Evolutionary conservation across 345 rosid species (phyloP).

Genomic region (Lepidium sativum): DNA sequence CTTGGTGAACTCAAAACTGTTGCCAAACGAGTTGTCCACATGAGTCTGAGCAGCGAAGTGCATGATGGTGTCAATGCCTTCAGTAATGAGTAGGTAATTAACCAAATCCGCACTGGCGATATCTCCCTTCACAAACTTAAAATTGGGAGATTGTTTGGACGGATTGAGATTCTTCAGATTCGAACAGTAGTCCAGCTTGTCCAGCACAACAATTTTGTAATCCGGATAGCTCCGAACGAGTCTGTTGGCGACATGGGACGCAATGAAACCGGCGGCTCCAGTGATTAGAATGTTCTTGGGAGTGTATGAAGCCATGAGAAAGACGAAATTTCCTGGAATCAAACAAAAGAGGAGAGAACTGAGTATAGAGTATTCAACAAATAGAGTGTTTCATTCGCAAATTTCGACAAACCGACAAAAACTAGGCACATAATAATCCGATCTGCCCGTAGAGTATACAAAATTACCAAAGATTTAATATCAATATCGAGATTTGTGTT

Average conservation of each 20-base stretch:
- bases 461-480: not conserved
- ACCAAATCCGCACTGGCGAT: conserved; percentile 75
- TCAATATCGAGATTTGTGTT: not conserved
- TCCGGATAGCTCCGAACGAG: conserved; percentile 62
- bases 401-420: not conserved
- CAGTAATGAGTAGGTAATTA: conserved; percentile 75
- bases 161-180: conserved; percentile 65
- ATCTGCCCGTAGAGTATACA: not conserved
- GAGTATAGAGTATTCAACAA: not conserved
- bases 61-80: conserved; percentile 79
- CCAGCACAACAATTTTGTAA: conserved; percentile 73
- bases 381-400: not conserved
- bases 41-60: conserved; percentile 87
- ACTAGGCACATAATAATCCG: not conserved
- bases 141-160: conserved; percentile 49
- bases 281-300: conserved; percentile 75
- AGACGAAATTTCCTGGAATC: not conserved
- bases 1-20: conserved; percentile 82
- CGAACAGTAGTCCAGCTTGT: conserved; percentile 81
- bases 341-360: not conserved
- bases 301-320: conserved; percentile 35
- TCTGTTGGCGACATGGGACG: conserved; percentile 65
- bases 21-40: conserved; percentile 78
- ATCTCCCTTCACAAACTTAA: conserved; percentile 73
- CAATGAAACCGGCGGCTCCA: conserved; percentile 82